Conservation (phyloP, 305 asterid species). For the Fraxinus velutina region DNA sequence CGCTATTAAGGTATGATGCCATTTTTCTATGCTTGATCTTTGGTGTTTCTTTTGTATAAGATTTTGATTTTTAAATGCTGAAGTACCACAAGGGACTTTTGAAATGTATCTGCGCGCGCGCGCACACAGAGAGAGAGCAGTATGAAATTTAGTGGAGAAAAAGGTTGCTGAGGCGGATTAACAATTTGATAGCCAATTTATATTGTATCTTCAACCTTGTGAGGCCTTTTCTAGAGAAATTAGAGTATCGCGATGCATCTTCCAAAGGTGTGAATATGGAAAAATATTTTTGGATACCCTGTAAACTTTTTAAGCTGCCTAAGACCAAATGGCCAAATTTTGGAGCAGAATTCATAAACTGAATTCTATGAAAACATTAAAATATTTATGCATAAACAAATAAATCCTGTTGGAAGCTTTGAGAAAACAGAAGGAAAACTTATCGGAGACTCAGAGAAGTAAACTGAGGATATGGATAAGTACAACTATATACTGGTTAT, state of each 20-base stretch:
- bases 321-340: neutral
- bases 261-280: neutral
- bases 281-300: neutral
- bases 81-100: neutral
- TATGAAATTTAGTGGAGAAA: neutral
- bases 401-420: neutral
- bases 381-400: neutral
- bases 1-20: conserved; percentile 81
- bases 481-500: neutral
- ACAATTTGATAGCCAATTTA: neutral
- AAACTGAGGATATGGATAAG: neutral
- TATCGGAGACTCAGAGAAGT: neutral
- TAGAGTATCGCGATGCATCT: neutral
- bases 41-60: neutral
- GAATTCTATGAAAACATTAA: neutral
- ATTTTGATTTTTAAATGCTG: neutral
- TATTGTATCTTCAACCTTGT: neutral
- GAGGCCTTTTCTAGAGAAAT: neutral
- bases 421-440: neutral
- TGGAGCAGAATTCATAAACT: neutral
- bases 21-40: conserved; percentile 2
- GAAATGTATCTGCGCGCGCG: neutral
- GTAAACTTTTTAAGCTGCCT: neutral
- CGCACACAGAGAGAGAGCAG: neutral
- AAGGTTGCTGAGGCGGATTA: neutral